Conservation (phyloP, 78 protist species). For the Cavenderia fasciculata region DNA sequence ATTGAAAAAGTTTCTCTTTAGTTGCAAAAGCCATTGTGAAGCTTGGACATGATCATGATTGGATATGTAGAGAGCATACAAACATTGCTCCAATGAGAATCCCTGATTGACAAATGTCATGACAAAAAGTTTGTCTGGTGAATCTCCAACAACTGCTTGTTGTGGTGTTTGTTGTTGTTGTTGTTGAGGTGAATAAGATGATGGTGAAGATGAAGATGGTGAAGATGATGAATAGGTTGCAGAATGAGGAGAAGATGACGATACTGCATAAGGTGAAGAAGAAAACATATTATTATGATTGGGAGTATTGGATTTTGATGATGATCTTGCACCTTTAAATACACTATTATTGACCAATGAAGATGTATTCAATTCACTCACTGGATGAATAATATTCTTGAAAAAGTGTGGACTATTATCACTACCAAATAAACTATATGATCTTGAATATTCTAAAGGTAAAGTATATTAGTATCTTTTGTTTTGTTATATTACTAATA, state of each 20-base stretch:
- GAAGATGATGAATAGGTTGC: no score
- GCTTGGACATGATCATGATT: slow-evolving; percentile 50
- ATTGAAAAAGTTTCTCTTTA: slow-evolving; percentile 35
- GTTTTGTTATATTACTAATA: neutral
- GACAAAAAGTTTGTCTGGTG: no score
- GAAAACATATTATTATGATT: no score
- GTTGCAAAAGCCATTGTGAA: slow-evolving; percentile 46
- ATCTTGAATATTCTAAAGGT: slow-evolving; percentile 3
- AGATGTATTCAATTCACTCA: slow-evolving; percentile 39
- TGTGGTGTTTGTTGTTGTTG: slow-evolving; percentile 1
- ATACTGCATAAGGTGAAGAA: no score
- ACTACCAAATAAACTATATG: slow-evolving; percentile 70
- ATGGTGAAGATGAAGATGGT: neutral
- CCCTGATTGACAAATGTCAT: slow-evolving; percentile 45
- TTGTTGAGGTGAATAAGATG: neutral
- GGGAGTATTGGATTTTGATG: no score
- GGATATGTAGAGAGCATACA: slow-evolving; percentile 28
- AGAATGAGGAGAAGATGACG: no score
- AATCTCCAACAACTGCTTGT: neutral
- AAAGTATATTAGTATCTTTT: neutral
- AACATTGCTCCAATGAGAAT: slow-evolving; percentile 54
- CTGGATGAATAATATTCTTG: slow-evolving; percentile 64
- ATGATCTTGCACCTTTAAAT: no score
- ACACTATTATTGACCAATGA: neutral
- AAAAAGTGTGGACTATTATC: slow-evolving; percentile 41